phyloP scores from a whole-genome alignment of 169 alveolate species.

The Eimeria praecox region DNA sequence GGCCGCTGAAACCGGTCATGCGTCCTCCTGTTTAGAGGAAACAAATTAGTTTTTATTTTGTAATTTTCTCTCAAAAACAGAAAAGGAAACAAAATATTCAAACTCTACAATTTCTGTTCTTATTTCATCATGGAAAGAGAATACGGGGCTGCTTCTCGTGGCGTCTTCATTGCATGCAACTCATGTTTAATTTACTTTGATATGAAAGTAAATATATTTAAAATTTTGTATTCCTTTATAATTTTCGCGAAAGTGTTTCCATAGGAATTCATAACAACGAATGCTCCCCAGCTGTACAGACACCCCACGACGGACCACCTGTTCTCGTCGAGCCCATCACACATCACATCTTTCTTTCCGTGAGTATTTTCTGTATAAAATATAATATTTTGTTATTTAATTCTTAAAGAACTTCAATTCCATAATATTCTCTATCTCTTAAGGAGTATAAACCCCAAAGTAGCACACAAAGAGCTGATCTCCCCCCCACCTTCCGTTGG shows the following conservation, averaged over 20 bases:
- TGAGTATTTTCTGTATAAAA: not conserved
- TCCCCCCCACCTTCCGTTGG: not conserved
- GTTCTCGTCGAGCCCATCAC: not conserved
- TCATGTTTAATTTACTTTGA: not conserved
- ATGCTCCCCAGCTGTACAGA: not conserved
- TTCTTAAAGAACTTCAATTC: not conserved
- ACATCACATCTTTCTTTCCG: not conserved
- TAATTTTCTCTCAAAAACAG: not conserved
- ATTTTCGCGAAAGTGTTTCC: not conserved
- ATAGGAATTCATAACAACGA: not conserved
- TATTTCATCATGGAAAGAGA: not conserved
- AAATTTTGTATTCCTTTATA: not conserved
- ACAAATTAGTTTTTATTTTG: not conserved
- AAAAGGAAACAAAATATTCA: not conserved
- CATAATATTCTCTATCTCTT: not conserved
- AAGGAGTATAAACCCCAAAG: not conserved
- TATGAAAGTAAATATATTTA: not conserved
- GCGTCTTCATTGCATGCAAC: constrained; percentile 1
- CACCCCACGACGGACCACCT: constrained; percentile 2
- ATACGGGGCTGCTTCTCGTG: not conserved
- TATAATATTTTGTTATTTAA: not conserved
- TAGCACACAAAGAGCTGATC: not conserved
- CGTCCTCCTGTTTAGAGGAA: too few species aligned
- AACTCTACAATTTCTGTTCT: not conserved
- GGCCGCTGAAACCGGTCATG: too few species aligned